Evolutionary conservation across 2,329 filamentous ascomycete genomes (phyloP), one percentile per base, ranked within the genome.

Genomic region (Pezicula radicicola): DNA sequence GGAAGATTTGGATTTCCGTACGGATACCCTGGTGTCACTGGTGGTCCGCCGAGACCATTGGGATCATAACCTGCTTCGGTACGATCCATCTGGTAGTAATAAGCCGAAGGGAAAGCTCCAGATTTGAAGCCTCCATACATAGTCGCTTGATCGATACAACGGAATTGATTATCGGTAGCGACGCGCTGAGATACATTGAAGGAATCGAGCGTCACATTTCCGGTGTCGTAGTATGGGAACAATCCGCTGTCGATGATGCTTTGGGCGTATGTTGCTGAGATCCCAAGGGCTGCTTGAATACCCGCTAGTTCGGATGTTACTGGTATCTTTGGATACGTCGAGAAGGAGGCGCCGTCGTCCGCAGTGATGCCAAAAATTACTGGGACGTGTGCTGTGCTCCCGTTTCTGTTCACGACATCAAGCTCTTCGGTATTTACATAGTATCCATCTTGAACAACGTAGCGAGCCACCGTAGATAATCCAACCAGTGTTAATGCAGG

Each of bases 121-220:
- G 72, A 71, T 30, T 61, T 19, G 0, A 53, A 46, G 3, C 54
- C 77, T 1, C 77, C 74, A 54, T 77, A 80, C 6, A 78, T 70
- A 2, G 78, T 81, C 0, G 78, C 77, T 64, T 81, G 73, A 54
- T 81, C 77, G 45, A 80, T 69, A 57, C 79, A 83, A 50, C 76
- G 75, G 68, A 81, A 81, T 5, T 74, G 74, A 42, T 72, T 74
- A 58, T 81, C 78, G 3, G 78, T 80, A 3, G 76, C 72, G 27
- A 81, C 70, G 10, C 77, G 73, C 33, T 75, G 70, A 4, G 75
- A 75, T 3, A 80, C 74, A 53, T 81, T 81, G 70, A 80, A 81
- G 2, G 75, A 70, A 56, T 82, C 75, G 3, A 81, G 69, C 0
- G 78, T 80, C 6, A 76, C 52, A 46, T 82, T 80, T 3, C 75